phyloP scores from a whole-genome alignment of 2,329 filamentous ascomycete genomes.

The Aspergillus sp. region DNA sequence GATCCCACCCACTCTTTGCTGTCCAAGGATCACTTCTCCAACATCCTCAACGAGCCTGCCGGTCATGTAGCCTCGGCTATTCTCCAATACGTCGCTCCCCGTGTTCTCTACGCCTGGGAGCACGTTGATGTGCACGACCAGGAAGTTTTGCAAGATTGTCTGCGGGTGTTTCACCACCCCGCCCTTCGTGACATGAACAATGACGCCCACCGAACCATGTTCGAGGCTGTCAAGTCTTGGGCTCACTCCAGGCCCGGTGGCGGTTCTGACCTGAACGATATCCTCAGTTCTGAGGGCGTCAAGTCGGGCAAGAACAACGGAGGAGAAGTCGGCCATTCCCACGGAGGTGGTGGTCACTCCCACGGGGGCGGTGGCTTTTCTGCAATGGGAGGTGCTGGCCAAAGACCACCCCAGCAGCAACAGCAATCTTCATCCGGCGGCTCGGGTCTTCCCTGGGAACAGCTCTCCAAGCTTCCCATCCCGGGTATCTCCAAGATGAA shows the following conservation, averaged over 20 bases:
- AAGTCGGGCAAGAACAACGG: constrained; percentile 67
- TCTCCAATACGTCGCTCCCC: constrained; percentile 80
- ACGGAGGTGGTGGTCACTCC: constrained; percentile 27
- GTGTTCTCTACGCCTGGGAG: constrained; percentile 89
- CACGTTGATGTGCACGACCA: constrained; percentile 77
- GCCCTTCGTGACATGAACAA: constrained; percentile 68
- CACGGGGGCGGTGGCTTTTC: constrained; percentile 25
- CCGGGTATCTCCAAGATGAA: constrained; percentile 34
- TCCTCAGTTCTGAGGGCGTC: constrained; percentile 82
- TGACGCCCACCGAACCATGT: constrained; percentile 87
- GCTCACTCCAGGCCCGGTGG: constrained; percentile 64
- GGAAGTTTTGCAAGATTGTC: constrained; percentile 75
- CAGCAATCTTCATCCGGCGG: constrained; percentile 17
- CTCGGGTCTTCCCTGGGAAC: constrained; percentile 24
- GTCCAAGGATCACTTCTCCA: constrained; percentile 80
- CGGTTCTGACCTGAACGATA: constrained; percentile 61
- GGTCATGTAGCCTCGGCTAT: constrained; percentile 69
- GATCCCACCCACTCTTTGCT: constrained; percentile 80
- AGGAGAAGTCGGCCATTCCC: constrained; percentile 25
- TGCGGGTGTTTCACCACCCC: constrained; percentile 86
- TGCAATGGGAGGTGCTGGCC: constrained; percentile 17
- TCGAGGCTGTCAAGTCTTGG: constrained; percentile 78
- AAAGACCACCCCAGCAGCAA: constrained; percentile 17
- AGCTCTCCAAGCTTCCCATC: constrained; percentile 29
- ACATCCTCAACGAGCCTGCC: constrained; percentile 72